Evolutionary conservation across 1,284 basidiomycete genomes (phyloP).

Genomic region (Cryptococcus sp.): DNA sequence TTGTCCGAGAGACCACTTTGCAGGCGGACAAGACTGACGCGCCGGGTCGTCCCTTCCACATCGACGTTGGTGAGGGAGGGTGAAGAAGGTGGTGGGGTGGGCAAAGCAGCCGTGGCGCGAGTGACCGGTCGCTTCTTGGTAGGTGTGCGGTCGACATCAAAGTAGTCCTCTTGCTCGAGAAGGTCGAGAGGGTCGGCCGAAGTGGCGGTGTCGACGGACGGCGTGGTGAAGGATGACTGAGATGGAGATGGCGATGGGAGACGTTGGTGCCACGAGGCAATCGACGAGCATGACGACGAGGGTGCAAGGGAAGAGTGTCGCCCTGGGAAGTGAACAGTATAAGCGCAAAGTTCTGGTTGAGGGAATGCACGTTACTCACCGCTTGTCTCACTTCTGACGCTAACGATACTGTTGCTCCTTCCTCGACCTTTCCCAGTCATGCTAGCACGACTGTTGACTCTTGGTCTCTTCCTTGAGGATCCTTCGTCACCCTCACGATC

Average conservation of each 20-base stretch:
- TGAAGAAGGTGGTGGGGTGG: conserved; percentile 42
- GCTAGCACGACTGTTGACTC: conserved; percentile 16
- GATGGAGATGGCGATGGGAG: conserved; percentile 41
- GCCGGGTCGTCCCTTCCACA: conserved; percentile 21
- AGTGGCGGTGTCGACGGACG: conserved; percentile 28
- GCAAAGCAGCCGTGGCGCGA: conserved; percentile 13
- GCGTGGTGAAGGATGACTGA: conserved; percentile 33
- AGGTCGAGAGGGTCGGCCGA: conserved; percentile 28
- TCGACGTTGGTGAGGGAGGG: conserved; percentile 23
- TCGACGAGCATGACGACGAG: conserved; percentile 23
- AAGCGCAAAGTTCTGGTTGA: neutral
- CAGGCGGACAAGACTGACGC: conserved; percentile 29
- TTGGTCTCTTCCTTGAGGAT: conserved; percentile 36
- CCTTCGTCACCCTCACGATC: conserved; percentile 18
- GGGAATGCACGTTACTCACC: conserved; percentile 18
- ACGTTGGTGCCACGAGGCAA: conserved; percentile 22
- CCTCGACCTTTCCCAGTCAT: conserved; percentile 17
- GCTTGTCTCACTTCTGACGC: conserved; percentile 42
- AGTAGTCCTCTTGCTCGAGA: conserved; percentile 21
- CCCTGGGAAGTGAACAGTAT: conserved; percentile 5
- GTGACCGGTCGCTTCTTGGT: conserved; percentile 26
- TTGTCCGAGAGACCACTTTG: conserved; percentile 13
- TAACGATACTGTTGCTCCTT: conserved; percentile 41
- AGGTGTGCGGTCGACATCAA: conserved; percentile 34
- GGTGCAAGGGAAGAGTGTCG: conserved; percentile 30